phyloP scores from a whole-genome alignment of 345 rosid genomes.

The Rhodamnia rubescens region DNA sequence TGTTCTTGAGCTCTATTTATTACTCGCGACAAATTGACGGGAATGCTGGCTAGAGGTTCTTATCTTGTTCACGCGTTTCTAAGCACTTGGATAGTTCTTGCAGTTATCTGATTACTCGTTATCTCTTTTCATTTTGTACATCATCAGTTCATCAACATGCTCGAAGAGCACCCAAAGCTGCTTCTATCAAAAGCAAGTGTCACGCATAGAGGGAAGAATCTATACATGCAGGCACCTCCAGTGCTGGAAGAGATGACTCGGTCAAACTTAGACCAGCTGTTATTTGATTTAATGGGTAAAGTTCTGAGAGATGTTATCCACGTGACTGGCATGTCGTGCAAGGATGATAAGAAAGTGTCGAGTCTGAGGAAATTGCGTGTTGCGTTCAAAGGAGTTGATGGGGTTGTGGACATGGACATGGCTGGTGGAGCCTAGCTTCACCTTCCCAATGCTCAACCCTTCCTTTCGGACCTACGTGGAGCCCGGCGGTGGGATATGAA shows the following conservation, averaged over 20 bases:
- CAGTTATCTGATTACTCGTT: not conserved
- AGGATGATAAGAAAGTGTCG: slow-evolving; percentile 48
- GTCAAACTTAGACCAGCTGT: slow-evolving; percentile 45
- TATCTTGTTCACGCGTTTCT: not conserved
- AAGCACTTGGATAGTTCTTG: not conserved
- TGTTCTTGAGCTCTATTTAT: not conserved
- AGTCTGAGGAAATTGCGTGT: slow-evolving; percentile 49
- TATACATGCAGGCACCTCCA: slow-evolving; percentile 94
- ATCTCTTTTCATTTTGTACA: not conserved
- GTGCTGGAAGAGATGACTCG: slow-evolving; percentile 87
- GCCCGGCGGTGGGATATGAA: not conserved
- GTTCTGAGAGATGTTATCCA: slow-evolving; percentile 38
- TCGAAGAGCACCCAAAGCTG: slow-evolving; percentile 74
- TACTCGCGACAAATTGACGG: not conserved
- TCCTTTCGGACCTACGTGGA: not conserved
- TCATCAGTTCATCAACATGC: slow-evolving; percentile 56
- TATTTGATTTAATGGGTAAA: slow-evolving; percentile 75
- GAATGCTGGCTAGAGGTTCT: not conserved
- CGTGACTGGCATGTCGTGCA: slow-evolving; percentile 40
- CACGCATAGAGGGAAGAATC: slow-evolving; percentile 40
- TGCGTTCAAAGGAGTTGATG: slow-evolving; percentile 63
- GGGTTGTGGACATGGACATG: slow-evolving; percentile 64
- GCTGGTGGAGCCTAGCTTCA: slow-evolving; percentile 60
- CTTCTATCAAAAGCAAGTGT: slow-evolving; percentile 68
- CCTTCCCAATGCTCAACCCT: not conserved